These are phyloP conservation scores for Calocybe gambosa DNA, from an alignment of 1,284 basidiomycete genomes.

Conservation along the genomic window DNA sequence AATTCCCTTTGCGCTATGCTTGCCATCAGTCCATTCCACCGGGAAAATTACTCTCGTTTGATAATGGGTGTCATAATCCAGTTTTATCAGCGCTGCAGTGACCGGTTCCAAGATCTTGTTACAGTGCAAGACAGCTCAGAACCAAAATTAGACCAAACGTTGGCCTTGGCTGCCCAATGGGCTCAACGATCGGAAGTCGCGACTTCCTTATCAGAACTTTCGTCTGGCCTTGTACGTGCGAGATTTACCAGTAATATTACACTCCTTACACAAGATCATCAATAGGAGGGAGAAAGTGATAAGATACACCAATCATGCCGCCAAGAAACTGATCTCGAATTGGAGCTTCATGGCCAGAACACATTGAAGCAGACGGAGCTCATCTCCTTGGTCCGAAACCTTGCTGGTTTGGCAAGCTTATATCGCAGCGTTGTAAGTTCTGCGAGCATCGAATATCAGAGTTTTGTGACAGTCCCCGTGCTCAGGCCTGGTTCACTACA, in stretches of 20 bases:
- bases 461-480: background rate
- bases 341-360: constrained; percentile 51
- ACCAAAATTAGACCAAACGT: constrained; percentile 34
- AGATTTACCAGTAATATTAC: background rate
- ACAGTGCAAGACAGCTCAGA: constrained; percentile 34
- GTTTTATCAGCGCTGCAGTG: constrained; percentile 92
- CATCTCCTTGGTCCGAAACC: constrained; percentile 70
- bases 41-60: constrained; percentile 89
- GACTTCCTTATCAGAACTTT: constrained; percentile 61
- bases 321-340: constrained; percentile 75
- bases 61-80: constrained; percentile 95
- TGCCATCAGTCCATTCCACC: constrained; percentile 90
- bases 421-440: constrained; percentile 80
- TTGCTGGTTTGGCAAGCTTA: constrained; percentile 74
- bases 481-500: constrained; percentile 75
- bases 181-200: constrained; percentile 79
- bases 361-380: constrained; percentile 61
- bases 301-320: constrained; percentile 54
- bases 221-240: constrained; percentile 33
- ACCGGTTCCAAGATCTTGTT: constrained; percentile 77
- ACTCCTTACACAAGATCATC: background rate
- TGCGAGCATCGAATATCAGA: background rate
- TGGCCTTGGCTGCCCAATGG: constrained; percentile 78
- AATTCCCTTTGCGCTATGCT: constrained; percentile 94
- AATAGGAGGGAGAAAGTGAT: constrained; percentile 34